These are phyloP conservation scores for Penicillium flavigenum DNA, from an alignment of 495 filamentous ascomycete genomes.

Conservation along the genomic window DNA sequence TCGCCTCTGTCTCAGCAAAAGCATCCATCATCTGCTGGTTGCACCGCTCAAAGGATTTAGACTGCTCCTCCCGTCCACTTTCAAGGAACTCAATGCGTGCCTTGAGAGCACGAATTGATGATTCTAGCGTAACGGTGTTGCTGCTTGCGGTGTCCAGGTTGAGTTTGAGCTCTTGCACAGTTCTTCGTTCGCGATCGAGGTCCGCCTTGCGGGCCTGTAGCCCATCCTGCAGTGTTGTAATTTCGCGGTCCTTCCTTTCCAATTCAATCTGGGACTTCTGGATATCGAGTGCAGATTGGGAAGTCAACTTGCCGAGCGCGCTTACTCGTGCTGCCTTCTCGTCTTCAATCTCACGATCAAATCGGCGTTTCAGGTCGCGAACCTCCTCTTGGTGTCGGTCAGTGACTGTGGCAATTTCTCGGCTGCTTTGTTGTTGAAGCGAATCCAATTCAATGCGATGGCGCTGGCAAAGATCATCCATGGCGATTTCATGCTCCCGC, in stretches of 20 bases:
- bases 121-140: constrained; percentile 67
- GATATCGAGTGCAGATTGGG: constrained; percentile 58
- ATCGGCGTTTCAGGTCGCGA: constrained; percentile 45
- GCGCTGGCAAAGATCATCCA: constrained; percentile 56
- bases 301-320: constrained; percentile 66
- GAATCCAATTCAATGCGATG: constrained; percentile 51
- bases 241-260: constrained; percentile 60
- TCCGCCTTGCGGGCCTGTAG: constrained; percentile 56
- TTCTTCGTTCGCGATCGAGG: constrained; percentile 59
- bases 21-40: constrained; percentile 77
- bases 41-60: constrained; percentile 72
- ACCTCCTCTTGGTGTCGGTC: constrained; percentile 52
- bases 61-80: constrained; percentile 81
- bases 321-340: constrained; percentile 56
- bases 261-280: constrained; percentile 63
- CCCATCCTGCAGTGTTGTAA: constrained; percentile 51
- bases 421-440: constrained; percentile 38
- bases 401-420: constrained; percentile 39
- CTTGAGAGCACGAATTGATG: constrained; percentile 68
- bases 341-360: constrained; percentile 61
- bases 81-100: constrained; percentile 84
- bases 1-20: constrained; percentile 60
- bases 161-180: constrained; percentile 54
- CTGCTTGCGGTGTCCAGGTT: constrained; percentile 64
- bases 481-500: constrained; percentile 53